Conservation (phyloP, 2,329 filamentous ascomycete species). For the Aspergillus novofumigatus region DNA sequence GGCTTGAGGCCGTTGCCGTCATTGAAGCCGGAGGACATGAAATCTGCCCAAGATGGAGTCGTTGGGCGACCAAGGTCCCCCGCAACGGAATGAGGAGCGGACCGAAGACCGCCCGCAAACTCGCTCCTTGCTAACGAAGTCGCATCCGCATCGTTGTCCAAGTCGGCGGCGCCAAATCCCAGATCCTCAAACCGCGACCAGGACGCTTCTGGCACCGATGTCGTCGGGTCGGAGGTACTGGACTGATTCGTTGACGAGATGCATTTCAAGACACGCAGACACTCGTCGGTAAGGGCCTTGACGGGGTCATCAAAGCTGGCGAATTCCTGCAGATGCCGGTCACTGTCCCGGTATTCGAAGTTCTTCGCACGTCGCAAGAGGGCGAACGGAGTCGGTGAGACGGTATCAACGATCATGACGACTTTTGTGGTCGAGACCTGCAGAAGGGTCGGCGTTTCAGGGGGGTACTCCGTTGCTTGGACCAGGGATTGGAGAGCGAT, state of each 20-base stretch:
- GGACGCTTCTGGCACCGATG: slow-evolving; percentile 76
- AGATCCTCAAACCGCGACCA: slow-evolving; percentile 98
- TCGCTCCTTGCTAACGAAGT: slow-evolving; percentile 30
- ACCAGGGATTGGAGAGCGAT: slow-evolving; percentile 87
- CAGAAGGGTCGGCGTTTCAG: slow-evolving; percentile 69
- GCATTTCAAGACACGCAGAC: slow-evolving; percentile 79
- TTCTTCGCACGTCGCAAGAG: slow-evolving; percentile 85
- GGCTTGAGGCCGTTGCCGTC: slow-evolving; percentile 66
- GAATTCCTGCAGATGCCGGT: slow-evolving; percentile 77
- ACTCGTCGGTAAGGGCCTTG: slow-evolving; percentile 86
- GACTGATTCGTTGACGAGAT: slow-evolving; percentile 89
- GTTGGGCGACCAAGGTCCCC: slow-evolving; percentile 73
- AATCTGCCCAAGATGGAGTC: slow-evolving; percentile 97
- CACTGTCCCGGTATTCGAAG: slow-evolving; percentile 90
- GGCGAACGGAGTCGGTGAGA: slow-evolving; percentile 91
- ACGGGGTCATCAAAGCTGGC: slow-evolving; percentile 87
- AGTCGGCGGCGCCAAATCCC: slow-evolving; percentile 74
- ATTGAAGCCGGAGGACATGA: slow-evolving; percentile 86
- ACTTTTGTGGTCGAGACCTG: slow-evolving; percentile 81
- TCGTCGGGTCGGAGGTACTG: slow-evolving; percentile 64
- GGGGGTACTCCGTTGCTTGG: slow-evolving; percentile 91
- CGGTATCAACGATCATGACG: slow-evolving; percentile 92
- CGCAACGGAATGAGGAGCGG: slow-evolving; percentile 63
- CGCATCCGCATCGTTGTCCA: slow-evolving; percentile 54
- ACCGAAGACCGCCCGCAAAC: slow-evolving; percentile 53